Percentiles rank a stretch among this genome's conserved stretches.
These are phyloP conservation scores for Spizellomyces punctatus DNA, from an alignment of 192 early-diverging fungal species.

Conservation along the genomic window DNA sequence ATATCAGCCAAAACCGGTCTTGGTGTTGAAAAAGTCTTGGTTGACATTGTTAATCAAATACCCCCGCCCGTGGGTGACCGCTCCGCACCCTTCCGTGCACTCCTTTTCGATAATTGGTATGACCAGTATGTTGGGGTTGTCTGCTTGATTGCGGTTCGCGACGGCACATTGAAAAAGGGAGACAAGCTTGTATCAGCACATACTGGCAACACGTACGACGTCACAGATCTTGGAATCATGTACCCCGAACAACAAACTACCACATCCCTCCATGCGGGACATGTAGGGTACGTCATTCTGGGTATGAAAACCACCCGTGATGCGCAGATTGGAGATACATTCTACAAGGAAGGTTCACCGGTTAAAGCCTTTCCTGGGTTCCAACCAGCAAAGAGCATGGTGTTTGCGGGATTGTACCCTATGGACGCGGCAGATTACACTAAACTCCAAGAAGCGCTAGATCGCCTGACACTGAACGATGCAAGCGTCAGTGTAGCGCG, in stretches of 20 bases:
- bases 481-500: slow-evolving; percentile 86
- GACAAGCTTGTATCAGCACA: slow-evolving; percentile 81
- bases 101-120: slow-evolving; percentile 98
- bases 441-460: slow-evolving; percentile 87
- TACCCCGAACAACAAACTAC: slow-evolving; percentile 77
- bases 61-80: slow-evolving; percentile 71
- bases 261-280: slow-evolving; percentile 45
- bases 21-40: slow-evolving; percentile 67
- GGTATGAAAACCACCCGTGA: slow-evolving; percentile 93
- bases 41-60: slow-evolving; percentile 74
- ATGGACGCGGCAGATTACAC: slow-evolving; percentile 86
- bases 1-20: slow-evolving; percentile 87
- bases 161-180: slow-evolving; percentile 80
- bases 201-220: slow-evolving; percentile 82
- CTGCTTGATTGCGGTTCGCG: slow-evolving; percentile 85
- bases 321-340: slow-evolving; percentile 95
- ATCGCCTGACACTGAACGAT: slow-evolving; percentile 94
- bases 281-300: slow-evolving; percentile 88
- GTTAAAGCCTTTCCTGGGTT: slow-evolving; percentile 87
- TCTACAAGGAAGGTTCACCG: slow-evolving; percentile 56
- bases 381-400: slow-evolving; percentile 93
- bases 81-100: slow-evolving; percentile 72
- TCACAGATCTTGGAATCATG: slow-evolving; percentile 92
- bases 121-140: slow-evolving; percentile 98
- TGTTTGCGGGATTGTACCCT: slow-evolving; percentile 94